Base-by-base conservation (phyloP, 2,329 filamentous ascomycete genomes). In the Fusarium compactum region DNA sequence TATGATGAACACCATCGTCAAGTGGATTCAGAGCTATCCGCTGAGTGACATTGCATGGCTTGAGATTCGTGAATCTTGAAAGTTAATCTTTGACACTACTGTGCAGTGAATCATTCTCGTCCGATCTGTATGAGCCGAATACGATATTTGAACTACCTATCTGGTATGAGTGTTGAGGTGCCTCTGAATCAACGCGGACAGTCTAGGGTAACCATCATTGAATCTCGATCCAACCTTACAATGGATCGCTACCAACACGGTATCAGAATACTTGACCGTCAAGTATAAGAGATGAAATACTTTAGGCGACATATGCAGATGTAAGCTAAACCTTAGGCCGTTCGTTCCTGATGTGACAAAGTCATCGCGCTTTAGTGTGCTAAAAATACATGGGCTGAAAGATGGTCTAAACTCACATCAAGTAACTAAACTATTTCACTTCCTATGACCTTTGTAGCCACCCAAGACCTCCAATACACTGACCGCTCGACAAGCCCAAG, bases 401-500 rank as follows among this genome's bases (percentile, higher is more conserved):
- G 18, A 12, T n/a, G 18, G 5, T 8, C 6, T 10, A 18, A 38
- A 38, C 34, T 38, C 34, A 10, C 16, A 32, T 16, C 8, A 34
- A 34, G 15, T 18, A 10, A 34, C 32, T 30, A 5, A 32, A 20
- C 15, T 20, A n/a, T 38, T 40, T 12, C 20, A 11, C 16, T 14
- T 44, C 55, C 40, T 55, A 38, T 57, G 57, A 38, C 38, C 52
- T 62, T 55, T 40, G 47, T 51, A 18, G 20, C 32, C 57, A 38
- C 32, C 27, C 47, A 50, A 47, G 45, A 51, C 55, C 51, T 55
- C 40, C 15, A 60, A 63, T 67, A 58, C 58, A 61, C 29, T 53
- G 18, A 38, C 18, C 10, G 34, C 34, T 45, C 46, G 25, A 56
- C 53, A 60, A 52, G 51, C 67, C 44, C 38, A 44, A 73, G 45